phyloP scores from a whole-genome alignment of 108 stramenopile genomes.

The Nitzschia sp. region DNA sequence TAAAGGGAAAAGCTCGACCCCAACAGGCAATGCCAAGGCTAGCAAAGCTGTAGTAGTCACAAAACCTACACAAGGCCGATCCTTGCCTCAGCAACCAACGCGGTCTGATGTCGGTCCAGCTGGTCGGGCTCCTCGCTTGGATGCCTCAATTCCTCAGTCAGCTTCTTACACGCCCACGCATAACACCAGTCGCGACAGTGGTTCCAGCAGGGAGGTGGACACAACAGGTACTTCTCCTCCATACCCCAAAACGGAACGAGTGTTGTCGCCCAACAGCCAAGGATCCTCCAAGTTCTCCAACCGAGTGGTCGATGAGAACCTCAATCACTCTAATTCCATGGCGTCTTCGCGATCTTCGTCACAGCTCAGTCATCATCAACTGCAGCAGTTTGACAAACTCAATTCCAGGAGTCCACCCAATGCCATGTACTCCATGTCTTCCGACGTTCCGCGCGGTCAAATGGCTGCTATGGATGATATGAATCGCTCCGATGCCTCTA shows the following conservation, averaged over 20 bases:
- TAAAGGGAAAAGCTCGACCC: neutral
- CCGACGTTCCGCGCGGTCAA: slow-evolving; percentile 27
- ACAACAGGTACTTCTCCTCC: neutral
- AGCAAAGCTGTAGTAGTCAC: neutral
- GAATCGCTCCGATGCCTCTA: slow-evolving; percentile 32
- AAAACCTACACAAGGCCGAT: neutral
- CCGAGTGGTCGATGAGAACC: slow-evolving; percentile 11
- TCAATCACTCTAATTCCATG: neutral
- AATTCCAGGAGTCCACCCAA: neutral
- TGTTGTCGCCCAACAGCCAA: slow-evolving; percentile 8
- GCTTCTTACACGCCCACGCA: neutral
- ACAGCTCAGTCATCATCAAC: slow-evolving; percentile 10
- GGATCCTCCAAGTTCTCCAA: neutral
- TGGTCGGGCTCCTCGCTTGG: neutral
- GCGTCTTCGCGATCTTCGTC: slow-evolving; percentile 1
- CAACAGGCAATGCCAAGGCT: neutral
- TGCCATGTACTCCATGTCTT: slow-evolving; percentile 26
- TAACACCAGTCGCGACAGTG: slow-evolving; percentile 3
- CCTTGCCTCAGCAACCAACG: neutral
- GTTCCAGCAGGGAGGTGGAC: neutral
- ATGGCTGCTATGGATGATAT: slow-evolving; percentile 20
- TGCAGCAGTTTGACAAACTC: slow-evolving; percentile 16
- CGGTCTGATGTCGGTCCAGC: neutral
- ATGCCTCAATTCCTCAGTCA: neutral
- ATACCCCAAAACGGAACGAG: slow-evolving; percentile 5